Evolutionary conservation across 257 asterid species (phyloP).

Genomic region (Fraxinus americana): DNA sequence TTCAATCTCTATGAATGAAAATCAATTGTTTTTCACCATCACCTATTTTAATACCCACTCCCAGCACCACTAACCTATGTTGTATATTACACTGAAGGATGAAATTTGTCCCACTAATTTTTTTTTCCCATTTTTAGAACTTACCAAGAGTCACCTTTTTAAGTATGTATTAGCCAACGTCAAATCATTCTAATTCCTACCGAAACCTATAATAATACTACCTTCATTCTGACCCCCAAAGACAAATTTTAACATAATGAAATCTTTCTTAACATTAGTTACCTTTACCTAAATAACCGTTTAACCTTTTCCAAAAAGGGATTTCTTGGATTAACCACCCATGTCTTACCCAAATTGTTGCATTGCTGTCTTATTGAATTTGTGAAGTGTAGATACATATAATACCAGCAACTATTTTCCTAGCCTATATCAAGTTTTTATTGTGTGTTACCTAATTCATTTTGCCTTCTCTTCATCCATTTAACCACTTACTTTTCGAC

Average conservation of each 20-base stretch:
- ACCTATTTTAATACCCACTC: background rate
- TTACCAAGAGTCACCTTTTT: background rate
- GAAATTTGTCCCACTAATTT: background rate
- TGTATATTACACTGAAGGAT: background rate
- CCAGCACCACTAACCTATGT: background rate
- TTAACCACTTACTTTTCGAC: background rate
- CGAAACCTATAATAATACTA: background rate
- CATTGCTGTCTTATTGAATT: too few relatives aligned
- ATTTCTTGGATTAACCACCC: background rate
- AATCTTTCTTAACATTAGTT: background rate
- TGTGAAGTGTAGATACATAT: background rate
- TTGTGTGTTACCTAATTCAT: background rate
- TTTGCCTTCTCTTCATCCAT: background rate
- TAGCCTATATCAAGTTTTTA: background rate
- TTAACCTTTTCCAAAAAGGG: background rate
- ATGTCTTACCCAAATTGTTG: background rate
- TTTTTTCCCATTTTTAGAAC: too few relatives aligned
- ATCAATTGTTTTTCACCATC: background rate
- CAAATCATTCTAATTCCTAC: background rate
- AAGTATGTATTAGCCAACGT: background rate
- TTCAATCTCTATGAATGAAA: background rate
- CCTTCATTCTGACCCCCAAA: background rate
- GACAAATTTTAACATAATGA: background rate
- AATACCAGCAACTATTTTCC: background rate
- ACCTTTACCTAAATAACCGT: background rate